Base-by-base conservation (phyloP, 257 asterid genomes). In the Cordia subcordata region DNA sequence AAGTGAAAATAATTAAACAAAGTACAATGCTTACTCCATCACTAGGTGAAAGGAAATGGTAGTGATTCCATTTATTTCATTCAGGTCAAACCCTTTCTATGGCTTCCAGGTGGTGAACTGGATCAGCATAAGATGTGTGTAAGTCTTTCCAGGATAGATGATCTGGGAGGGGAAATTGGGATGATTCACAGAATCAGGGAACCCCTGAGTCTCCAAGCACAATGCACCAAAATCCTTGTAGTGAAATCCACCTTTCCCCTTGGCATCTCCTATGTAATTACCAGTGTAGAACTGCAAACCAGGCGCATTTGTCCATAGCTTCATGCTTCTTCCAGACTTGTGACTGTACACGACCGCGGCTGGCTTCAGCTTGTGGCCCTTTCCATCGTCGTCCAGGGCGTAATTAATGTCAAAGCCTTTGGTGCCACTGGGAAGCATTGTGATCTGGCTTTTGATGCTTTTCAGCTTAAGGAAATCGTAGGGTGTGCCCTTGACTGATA, bases 171-270 rank as follows among this genome's bases (percentile, higher is more conserved):
- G 95, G 44, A 92, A 92, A 39, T 65, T 78, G 0, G 87, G 88
- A 16, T 84, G 96, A 72, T 92, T 92, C 32, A 88, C 96, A 0
- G 96, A 64, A 42, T 92, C 94, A 0, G 96, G 95, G 57, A 91
- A 91, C 0, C 93, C 98, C 49, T 88, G 98, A 49, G 96, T 91
- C 78, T 91, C 98, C 75, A 90, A 79, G 49, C 97, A 90, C 60
- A 87, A 69, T 0, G 81, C 97, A 0, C 82, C 83, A 55, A 87
- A 83, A 27, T 70, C 21, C 21, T 79, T 60, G 55, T 90, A 90
- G 5, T 81, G 21, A 11, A 8, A 69, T 18, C 94, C 94, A 5
- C 69, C 79, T 79, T 90, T 90, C 0, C 97, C 97, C 55, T 56
- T 73, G 64, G 58, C 75, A 22, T 74, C 40, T 0, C 52, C 54